These are phyloP conservation scores for Argentina anserina DNA, from an alignment of 306 rosid genomes.

Conservation along the genomic window DNA sequence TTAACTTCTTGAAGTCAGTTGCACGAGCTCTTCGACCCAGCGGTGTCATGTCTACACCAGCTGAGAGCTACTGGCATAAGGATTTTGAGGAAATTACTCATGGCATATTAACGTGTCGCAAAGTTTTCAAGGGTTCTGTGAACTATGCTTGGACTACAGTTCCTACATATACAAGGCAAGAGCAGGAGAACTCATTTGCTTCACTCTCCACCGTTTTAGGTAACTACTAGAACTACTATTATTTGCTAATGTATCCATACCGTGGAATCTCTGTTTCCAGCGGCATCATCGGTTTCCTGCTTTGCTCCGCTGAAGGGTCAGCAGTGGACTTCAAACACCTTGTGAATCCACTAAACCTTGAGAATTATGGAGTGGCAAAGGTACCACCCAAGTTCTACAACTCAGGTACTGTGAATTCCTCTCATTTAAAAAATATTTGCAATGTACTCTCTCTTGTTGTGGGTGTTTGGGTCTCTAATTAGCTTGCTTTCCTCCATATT, in stretches of 20 bases:
- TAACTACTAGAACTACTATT: not conserved
- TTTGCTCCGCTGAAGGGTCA: slow-evolving; percentile 1
- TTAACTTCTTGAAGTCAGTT: not conserved
- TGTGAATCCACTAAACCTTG: slow-evolving; percentile 12
- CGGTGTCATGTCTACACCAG: not conserved
- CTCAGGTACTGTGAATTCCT: not conserved
- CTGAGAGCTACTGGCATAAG: not conserved
- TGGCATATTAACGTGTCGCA: not conserved
- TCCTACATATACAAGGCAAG: not conserved
- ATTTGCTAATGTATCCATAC: not conserved
- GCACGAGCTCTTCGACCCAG: not conserved
- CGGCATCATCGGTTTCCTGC: not conserved
- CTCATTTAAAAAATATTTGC: not conserved
- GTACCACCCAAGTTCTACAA: slow-evolving; percentile 31
- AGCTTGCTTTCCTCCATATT: not conserved
- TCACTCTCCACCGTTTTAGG: no score
- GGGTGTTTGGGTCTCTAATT: not conserved
- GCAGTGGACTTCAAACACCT: slow-evolving; percentile 25
- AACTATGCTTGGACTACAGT: slow-evolving; percentile 6
- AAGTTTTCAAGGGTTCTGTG: not conserved
- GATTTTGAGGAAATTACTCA: not conserved
- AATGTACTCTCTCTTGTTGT: not conserved
- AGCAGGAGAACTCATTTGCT: not conserved
- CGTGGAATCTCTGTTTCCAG: not conserved
- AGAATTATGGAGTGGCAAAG: slow-evolving; percentile 24